These are phyloP conservation scores for Amyloporia xantha DNA, from an alignment of 768 basidiomycete species.

Conservation along the genomic window DNA sequence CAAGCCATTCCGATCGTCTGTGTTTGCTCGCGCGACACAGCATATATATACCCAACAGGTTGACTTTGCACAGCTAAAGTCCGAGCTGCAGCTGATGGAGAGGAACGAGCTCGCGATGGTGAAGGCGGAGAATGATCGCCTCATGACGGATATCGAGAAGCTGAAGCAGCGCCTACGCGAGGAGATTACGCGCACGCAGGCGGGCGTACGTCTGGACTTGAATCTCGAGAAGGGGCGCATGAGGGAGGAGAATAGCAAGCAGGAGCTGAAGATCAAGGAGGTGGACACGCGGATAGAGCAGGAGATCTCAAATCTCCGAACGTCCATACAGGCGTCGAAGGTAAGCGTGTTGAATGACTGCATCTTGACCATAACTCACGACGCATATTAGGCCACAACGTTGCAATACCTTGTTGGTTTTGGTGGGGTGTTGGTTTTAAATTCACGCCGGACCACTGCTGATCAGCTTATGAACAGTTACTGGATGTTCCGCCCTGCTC, in stretches of 20 bases:
- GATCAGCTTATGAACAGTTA: constrained; percentile 40
- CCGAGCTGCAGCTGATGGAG: constrained; percentile 92
- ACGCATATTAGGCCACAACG: constrained; percentile 57
- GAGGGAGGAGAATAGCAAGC: constrained; percentile 84
- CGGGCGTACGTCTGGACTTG: constrained; percentile 87
- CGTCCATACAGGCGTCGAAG: constrained; percentile 81
- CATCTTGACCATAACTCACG: neutral
- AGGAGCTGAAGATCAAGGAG: constrained; percentile 95
- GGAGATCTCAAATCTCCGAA: constrained; percentile 83
- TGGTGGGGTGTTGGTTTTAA: constrained; percentile 41
- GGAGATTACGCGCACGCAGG: constrained; percentile 88
- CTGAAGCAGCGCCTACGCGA: constrained; percentile 89
- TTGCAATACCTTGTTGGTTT: constrained; percentile 85
- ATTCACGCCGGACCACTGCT: neutral
- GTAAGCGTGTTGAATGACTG: constrained; percentile 28
- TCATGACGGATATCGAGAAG: constrained; percentile 87
- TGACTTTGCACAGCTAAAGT: constrained; percentile 94
- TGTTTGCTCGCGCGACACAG: constrained; percentile 29
- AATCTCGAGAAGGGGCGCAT: constrained; percentile 97
- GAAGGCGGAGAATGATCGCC: constrained; percentile 94
- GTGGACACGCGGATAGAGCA: constrained; percentile 96
- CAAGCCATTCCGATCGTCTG: too few species aligned
- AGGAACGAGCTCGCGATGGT: constrained; percentile 95
- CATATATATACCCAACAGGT: constrained; percentile 94
- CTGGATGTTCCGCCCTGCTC: constrained; percentile 77